A percentile compares a stretch with the other conserved stretches of the same genome.
Evolutionary conservation across 169 alveolate species (phyloP).

Genomic region (Plasmodium yoelii): DNA sequence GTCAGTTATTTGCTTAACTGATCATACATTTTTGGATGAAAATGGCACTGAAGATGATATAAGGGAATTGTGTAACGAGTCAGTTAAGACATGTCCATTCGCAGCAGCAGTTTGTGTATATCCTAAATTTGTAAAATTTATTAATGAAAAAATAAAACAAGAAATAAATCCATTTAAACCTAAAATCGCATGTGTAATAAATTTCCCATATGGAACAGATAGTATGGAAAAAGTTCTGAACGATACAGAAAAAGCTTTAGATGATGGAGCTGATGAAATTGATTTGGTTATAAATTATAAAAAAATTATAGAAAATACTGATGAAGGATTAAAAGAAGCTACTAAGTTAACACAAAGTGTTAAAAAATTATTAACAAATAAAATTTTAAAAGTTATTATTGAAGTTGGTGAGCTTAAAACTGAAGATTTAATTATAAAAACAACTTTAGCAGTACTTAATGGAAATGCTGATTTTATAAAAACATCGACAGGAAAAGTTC

Average conservation of each 20-base stretch:
- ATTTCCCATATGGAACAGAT: conserved; percentile 80
- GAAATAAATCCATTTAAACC: conserved; percentile 55
- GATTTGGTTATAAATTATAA: conserved; percentile 80
- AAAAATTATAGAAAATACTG: conserved; percentile 26
- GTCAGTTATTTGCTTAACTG: conserved; percentile 70
- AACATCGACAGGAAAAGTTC: conserved; percentile 82
- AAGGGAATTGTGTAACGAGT: conserved; percentile 29
- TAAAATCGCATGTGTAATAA: conserved; percentile 77
- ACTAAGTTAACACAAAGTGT: conserved; percentile 27
- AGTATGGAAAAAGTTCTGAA: conserved; percentile 51
- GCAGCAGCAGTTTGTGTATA: conserved; percentile 78
- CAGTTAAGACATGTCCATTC: conserved; percentile 67
- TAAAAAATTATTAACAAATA: conserved; percentile 31
- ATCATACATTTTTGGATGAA: conserved; percentile 75
- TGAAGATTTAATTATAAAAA: conserved; percentile 65
- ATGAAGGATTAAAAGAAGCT: conserved; percentile 66
- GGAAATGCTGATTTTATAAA: conserved; percentile 81
- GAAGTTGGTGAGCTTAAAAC: conserved; percentile 79
- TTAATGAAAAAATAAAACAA: conserved; percentile 51
- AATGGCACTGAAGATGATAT: conserved; percentile 71
- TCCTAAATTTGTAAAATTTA: conserved; percentile 77
- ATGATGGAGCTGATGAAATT: conserved; percentile 81
- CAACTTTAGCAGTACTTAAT: conserved; percentile 74
- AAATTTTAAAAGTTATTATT: conserved; percentile 77
- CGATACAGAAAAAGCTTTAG: conserved; percentile 75